phyloP scores from a whole-genome alignment of 257 asterid species.

The Plantago elongata region DNA sequence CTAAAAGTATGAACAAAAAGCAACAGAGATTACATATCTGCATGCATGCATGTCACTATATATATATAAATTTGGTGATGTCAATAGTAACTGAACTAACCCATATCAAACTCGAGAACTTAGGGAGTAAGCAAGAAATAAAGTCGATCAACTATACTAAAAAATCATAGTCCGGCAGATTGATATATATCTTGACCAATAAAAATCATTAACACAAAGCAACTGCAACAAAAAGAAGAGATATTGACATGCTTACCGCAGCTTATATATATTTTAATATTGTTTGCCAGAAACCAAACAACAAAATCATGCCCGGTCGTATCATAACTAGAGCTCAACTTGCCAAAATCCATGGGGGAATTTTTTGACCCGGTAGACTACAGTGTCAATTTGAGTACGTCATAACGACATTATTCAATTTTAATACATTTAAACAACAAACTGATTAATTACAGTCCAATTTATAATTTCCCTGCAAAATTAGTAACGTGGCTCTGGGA shows the following conservation, averaged over 20 bases:
- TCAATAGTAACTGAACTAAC: background rate
- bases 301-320: conserved; percentile 15
- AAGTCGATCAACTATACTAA: background rate
- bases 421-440: too few species aligned
- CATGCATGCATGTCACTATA: conserved; percentile 3
- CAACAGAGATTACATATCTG: background rate
- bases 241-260: too few species aligned
- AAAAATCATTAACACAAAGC: background rate
- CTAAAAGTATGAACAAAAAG: conserved; percentile 1
- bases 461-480: too few species aligned
- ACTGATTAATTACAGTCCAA: too few species aligned
- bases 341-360: too few species aligned
- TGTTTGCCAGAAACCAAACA: conserved; percentile 25
- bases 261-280: conserved; percentile 9
- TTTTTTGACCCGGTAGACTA: too few species aligned
- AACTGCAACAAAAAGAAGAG: too few species aligned
- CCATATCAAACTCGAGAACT: conserved; percentile 3
- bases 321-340: too few species aligned
- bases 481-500: too few species aligned
- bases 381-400: too few species aligned
- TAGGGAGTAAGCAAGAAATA: background rate
- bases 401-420: too few species aligned
- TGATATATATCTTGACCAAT: background rate
- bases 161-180: conserved; percentile 5
- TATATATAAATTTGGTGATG: background rate